Base-by-base conservation (phyloP, 768 basidiomycete genomes). In the Lentinula sp. region DNA sequence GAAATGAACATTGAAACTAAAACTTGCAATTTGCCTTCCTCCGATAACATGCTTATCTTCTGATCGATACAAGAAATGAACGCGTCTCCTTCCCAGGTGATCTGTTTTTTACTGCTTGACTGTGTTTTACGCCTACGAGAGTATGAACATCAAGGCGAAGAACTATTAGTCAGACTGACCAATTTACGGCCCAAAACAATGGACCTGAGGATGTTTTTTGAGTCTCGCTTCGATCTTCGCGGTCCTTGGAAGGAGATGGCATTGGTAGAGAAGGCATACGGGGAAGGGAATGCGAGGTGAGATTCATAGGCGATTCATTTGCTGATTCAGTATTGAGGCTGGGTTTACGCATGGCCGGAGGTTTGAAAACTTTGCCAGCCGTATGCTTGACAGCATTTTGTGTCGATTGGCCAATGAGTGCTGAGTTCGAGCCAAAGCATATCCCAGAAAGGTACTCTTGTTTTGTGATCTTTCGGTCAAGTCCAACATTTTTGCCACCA, bases 51-150 rank as follows among this genome's bases (percentile, higher is more conserved):
- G 1, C 78, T 80, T 20, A 90, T 68, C 61, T 81, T 82, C 12
- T 78, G 78, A 20, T 75, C 78, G 37, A 72, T 69, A 41, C 78
- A 75, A 35, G 83, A 82, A 28, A 89, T 76, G 71, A 81, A 88
- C 7, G 80, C 85, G 63, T 87, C 91, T 2, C 87, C 91, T 60
- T 94, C 92, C 93, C 94, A 95, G 0, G 86, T 90, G 68, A 90
- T 90, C 66, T 92, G 83, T 72, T 94, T 94, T 76, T 80, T 90
- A 4, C 73, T 74, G 67, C 86, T 83, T 57, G 82, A 74, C 15
- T 37, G 39, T 12, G 78, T 82, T 66, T 87, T 90, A 41, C 92
- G 81, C 91, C 92, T 91, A 45, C 2, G 60, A 5, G 28, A 42
- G 52, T 49, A 46, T 65, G 57, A 53, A 41, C 54, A 45, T 42